A percentile compares a stretch with the other conserved stretches of the same genome.
phyloP scores from a whole-genome alignment of 371 early-diverging fungal species.

The Lichtheimia ramosa region DNA sequence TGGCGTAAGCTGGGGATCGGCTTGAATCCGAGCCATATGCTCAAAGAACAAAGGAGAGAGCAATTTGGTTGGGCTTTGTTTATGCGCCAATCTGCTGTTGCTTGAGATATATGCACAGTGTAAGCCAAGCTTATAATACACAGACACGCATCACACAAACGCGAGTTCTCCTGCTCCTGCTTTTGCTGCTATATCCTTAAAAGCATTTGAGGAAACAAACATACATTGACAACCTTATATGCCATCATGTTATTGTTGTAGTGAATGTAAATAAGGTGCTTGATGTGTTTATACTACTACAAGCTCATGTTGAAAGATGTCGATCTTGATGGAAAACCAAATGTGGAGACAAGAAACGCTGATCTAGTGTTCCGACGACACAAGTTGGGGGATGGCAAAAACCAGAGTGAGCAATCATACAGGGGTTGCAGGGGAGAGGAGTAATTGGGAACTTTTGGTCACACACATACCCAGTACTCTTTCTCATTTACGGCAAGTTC shows the following conservation, averaged over 20 bases:
- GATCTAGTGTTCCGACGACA: background rate
- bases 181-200: background rate
- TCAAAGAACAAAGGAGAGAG: no score
- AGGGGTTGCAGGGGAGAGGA: constrained; percentile 1
- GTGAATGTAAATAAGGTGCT: no score
- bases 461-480: no score
- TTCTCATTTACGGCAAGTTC: no score
- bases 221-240: background rate
- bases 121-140: background rate
- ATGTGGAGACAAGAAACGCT: background rate
- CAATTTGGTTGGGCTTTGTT: background rate
- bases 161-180: background rate
- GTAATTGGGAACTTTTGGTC: background rate
- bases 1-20: no score
- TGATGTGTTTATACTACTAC: no score
- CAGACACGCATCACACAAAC: background rate
- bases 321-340: background rate
- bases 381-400: background rate
- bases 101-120: background rate
- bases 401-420: background rate
- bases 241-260: no score
- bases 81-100: constrained; percentile 1
- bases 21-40: no score
- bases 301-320: no score
- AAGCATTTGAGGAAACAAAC: background rate